Conservation (phyloP, 352 stramenopile genomes). For the Pythium angustatum region DNA sequence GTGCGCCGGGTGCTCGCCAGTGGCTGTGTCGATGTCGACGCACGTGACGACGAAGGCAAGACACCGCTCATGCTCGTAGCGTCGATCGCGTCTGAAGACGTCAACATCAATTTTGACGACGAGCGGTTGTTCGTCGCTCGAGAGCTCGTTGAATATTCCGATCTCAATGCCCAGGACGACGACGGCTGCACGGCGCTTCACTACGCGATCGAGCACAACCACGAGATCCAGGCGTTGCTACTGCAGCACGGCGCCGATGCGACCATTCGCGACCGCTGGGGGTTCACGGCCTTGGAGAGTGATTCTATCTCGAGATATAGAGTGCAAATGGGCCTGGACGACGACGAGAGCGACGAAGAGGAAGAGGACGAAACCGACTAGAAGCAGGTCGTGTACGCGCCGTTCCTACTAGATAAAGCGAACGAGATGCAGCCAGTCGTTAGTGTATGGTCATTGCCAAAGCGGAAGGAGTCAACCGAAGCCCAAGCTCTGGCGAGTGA, state of each 20-base stretch:
- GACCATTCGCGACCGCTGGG: neutral
- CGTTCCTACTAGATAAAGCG: no score
- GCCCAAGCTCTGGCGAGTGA: no score
- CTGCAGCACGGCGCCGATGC: neutral
- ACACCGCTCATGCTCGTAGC: neutral
- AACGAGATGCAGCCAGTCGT: no score
- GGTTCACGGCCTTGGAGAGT: neutral
- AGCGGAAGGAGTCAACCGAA: no score
- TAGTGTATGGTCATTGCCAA: no score
- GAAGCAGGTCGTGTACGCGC: no score
- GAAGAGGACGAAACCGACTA: no score
- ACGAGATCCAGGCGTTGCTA: neutral
- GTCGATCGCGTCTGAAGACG: no score
- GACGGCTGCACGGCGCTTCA: neutral
- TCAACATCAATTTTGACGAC: neutral
- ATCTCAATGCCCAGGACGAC: neutral
- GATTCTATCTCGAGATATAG: no score
- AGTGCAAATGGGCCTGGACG: no score
- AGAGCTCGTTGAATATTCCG: neutral
- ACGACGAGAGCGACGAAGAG: no score
- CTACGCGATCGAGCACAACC: neutral
- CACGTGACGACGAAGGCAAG: neutral
- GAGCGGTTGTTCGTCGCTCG: no score
- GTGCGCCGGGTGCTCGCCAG: neutral
- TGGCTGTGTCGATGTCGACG: conserved; percentile 1